Evolutionary conservation across 2,329 filamentous ascomycete species (phyloP), one percentile per base, ranked within the genome.

Genomic region (Balansia obtecta): DNA sequence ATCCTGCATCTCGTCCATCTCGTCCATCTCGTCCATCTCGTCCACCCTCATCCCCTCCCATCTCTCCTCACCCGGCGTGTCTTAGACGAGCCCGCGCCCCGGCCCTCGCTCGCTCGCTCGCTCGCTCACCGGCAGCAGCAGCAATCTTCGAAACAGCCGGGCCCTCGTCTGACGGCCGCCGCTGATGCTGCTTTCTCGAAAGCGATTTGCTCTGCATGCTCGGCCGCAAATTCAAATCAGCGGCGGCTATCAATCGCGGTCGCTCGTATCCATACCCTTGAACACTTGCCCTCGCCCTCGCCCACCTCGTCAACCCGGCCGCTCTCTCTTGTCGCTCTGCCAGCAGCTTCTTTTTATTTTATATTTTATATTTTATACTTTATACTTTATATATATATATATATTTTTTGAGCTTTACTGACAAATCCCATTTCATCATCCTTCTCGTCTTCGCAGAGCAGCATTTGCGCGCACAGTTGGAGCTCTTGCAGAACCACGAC

Each of bases 391-490:
- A n/a, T n/a, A n/a, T n/a, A n/a, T n/a, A n/a, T n/a, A n/a, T n/a
- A n/a, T n/a, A n/a, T n/a, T 18, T 16, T 32, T 22, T 22, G 20
- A 32, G 6, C 13, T 20, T 52, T 33, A 55, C 61, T 64, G 56
- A 63, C 59, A 56, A 48, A n/a, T n/a, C n/a, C n/a, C n/a, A n/a
- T n/a, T n/a, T 46, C 16, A 11, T n/a, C n/a, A 37, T 20, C 16
- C 4, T 37, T 45, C 22, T 45, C 22, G 41, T 51, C 46, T 45
- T 52, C 51, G 48, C 56, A 69, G 67, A 69, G 61, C 66, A 69
- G 60, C 67, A 70, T 52, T 57, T 71, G 58, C 67, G 65, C 60
- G 68, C 66, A 58, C 68, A 71, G 60, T 66, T 71, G 58, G 68
- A 71, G 62, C 64, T 71, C 53, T 57, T 71, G 45, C 68, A 69